These are phyloP conservation scores for Gossypium turneri DNA, from an alignment of 345 rosid species.

Conservation along the genomic window DNA sequence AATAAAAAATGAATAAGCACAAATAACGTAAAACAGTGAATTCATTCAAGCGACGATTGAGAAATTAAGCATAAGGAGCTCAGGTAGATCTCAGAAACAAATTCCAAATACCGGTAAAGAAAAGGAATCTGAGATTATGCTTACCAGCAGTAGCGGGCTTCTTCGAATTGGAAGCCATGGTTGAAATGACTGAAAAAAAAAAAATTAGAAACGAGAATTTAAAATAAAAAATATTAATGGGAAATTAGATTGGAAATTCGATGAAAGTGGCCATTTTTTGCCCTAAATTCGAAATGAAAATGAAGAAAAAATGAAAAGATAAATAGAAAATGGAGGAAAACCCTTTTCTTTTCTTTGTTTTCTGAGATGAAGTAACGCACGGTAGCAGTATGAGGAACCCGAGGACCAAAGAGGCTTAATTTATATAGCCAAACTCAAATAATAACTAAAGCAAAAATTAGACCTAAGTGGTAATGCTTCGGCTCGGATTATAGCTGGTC, in stretches of 20 bases:
- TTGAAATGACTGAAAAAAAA: conserved; percentile 16
- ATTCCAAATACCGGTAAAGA: neutral
- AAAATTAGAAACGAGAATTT: neutral
- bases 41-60: neutral
- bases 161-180: conserved; percentile 61
- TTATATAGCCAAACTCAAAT: neutral
- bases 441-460: neutral
- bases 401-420: neutral
- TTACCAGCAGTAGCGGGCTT: conserved; percentile 55
- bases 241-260: neutral
- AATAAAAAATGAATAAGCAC: neutral
- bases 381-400: neutral
- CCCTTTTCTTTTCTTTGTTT: neutral
- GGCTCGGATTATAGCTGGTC: too few relatives aligned
- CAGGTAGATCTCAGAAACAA: conserved; percentile 13
- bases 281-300: neutral
- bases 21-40: neutral
- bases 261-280: neutral
- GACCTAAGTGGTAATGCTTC: too few relatives aligned
- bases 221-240: neutral
- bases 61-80: neutral
- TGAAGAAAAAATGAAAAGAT: neutral
- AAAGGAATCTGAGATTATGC: conserved; percentile 4
- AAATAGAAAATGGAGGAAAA: neutral
- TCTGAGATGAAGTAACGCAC: neutral